These are phyloP conservation scores for Huntiella omanensis DNA, from an alignment of 2,329 filamentous ascomycete genomes.

Conservation along the genomic window DNA sequence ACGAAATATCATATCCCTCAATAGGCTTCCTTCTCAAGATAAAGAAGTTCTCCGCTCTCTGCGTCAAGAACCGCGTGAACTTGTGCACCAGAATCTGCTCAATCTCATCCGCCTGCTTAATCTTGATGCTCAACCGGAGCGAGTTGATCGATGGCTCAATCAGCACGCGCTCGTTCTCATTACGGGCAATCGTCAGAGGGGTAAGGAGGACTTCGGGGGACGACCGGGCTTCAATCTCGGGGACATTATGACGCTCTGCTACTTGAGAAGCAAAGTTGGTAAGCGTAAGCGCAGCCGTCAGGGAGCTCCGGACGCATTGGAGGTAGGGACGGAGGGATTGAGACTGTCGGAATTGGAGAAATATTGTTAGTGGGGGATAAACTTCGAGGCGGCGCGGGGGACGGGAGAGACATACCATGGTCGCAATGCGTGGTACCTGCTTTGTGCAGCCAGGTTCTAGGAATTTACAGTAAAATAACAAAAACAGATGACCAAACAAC, in stretches of 20 bases:
- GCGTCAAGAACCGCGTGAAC: constrained; percentile 90
- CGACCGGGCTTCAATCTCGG: constrained; percentile 82
- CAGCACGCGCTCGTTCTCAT: constrained; percentile 90
- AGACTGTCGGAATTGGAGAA: constrained; percentile 34
- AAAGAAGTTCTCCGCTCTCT: constrained; percentile 92
- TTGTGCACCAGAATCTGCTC: constrained; percentile 97
- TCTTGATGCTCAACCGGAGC: constrained; percentile 91
- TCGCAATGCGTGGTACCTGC: too few relatives aligned
- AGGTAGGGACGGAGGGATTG: constrained; percentile 95
- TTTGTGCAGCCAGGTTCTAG: too few relatives aligned
- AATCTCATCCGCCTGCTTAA: constrained; percentile 98
- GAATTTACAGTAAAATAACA: too few relatives aligned
- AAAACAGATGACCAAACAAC: too few relatives aligned
- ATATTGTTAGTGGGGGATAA: constrained; percentile 2
- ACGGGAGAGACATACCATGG: constrained; percentile 8
- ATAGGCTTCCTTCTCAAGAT: constrained; percentile 89
- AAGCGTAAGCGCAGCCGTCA: constrained; percentile 72
- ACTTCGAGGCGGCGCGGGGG: constrained; percentile 14
- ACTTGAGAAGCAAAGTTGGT: constrained; percentile 97
- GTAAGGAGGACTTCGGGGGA: constrained; percentile 90
- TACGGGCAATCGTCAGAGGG: constrained; percentile 74
- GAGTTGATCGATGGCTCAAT: constrained; percentile 97
- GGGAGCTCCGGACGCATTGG: constrained; percentile 82
- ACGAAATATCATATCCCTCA: constrained; percentile 95
- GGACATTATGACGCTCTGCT: constrained; percentile 92